Base-by-base conservation (phyloP, 2,329 filamentous ascomycete species). In the Orbilia javanica region DNA sequence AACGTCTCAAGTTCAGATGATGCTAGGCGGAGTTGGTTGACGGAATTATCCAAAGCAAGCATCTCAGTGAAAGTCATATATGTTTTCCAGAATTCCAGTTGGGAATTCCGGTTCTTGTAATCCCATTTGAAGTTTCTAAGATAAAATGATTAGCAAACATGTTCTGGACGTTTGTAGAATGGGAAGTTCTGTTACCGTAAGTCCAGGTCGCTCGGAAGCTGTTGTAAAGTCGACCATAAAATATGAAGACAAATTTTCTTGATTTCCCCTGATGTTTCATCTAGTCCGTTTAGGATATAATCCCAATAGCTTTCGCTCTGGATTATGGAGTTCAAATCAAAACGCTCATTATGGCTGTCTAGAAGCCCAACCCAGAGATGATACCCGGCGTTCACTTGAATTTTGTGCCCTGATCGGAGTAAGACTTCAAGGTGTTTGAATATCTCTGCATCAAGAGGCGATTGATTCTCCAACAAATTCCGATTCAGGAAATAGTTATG, bases 61-160 rank as follows among this genome's bases (percentile, higher is more conserved):
- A 82, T 82, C 44, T 82, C 81, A 8, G 81, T 79, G 44, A 82
- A 77, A n/a, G 81, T 81, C 2, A 80, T 79, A 44, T 81, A 82
- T 52, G 80, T 82, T n/a, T 68, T 72, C 81, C 81, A 82, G 25
- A 78, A 78, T 13, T 72, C 67, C 11, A 72, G 25, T 10, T 63
- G 34, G 3, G 50, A 29, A 20, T 29, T 11, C 39, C 46, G 29
- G 34, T 55, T 39, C n/a, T 72, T 68, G n/a, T 55, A 29, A 31
- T 67, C 46, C 74, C 74, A 78, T 20, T 27, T 46, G 20, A 78
- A 78, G n/a, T 53, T 72, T 36, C 67, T 78, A 57, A 1, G 4
- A 6, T 22, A 53, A 36, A 36, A 27, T 4, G 25, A 27, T 79
- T 34, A 68, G 50, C 13, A 67, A 13, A 42, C 27, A 27, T 2